Base-by-base conservation (phyloP, 805 yeast genomes). In the Barnettozyma siamensis region DNA sequence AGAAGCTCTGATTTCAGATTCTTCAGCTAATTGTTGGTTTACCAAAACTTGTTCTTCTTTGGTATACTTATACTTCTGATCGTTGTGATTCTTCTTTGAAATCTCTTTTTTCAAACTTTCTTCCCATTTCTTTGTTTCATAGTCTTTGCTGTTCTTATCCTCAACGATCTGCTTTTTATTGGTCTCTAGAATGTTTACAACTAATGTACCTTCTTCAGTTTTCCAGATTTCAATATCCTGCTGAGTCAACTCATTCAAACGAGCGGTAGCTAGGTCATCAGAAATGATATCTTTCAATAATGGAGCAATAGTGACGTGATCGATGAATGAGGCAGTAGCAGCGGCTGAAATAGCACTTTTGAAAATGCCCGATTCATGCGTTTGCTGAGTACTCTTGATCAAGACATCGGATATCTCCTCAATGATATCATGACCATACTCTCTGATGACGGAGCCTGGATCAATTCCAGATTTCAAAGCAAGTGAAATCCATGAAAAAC, bases 41-140 rank as follows among this genome's bases (percentile, higher is more conserved):
- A 85, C 80, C 39, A 75, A 57, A 0, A 55, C 65, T 46, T 78
- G 84, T 45, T 93, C 95, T 55, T 89, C 97, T 48, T 78, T 82
- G 3, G 94, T 72, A 31, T 81, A 66, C 54, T 83, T 72, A 31
- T 81, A 66, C 54, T 83, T 84, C 61, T 73, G 80, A 18, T 53
- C 40, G 31, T 44, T 55, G n/a, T 57, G 50, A 47, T 73, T 70
- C 58, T 79, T 79, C 40, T 70, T 69, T 1, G 83, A 80, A 29
- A 88, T 68, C 54, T 88, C 91, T 47, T 78, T 78, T 53, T 91
- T 77, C 26, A 93, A 73, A 38, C 75, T 75, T 50, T 82, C 88
- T 57, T 93, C 99, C 98, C 98, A 91, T 59, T 86, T 79, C 44
- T 75, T 65, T 2, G 89, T 83, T 53, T 83, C 95, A 53, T 87